phyloP scores from a whole-genome alignment of 2,329 filamentous ascomycete species.

The Aspergillus uvarum region DNA sequence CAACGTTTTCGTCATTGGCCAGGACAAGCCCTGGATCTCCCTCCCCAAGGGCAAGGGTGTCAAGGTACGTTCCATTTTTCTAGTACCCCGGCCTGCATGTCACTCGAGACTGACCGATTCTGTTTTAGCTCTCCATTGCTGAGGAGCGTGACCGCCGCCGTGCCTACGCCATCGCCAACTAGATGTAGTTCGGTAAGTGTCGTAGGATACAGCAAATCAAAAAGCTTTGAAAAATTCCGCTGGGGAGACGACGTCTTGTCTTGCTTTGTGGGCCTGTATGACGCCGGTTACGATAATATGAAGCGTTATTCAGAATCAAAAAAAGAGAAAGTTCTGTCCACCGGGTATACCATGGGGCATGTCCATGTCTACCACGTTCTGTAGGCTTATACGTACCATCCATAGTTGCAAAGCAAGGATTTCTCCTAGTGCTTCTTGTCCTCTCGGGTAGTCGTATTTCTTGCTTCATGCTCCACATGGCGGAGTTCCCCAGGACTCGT shows the following conservation, averaged over 20 bases:
- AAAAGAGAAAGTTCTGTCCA: conserved; percentile 23
- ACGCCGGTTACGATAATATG: conserved; percentile 30
- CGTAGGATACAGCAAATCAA: conserved; percentile 23
- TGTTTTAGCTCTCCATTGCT: conserved; percentile 77
- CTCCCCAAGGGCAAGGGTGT: conserved; percentile 99
- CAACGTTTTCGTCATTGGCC: conserved; percentile 99
- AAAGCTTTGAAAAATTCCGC: conserved; percentile 31
- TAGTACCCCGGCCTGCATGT: background rate
- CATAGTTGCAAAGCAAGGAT: background rate
- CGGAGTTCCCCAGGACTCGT: no score
- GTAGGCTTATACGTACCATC: background rate
- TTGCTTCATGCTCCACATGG: no score
- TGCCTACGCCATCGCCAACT: conserved; percentile 61
- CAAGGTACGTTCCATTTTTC: conserved; percentile 57
- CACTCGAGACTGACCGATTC: conserved; percentile 21
- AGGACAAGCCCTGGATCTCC: conserved; percentile 98
- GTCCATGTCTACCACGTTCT: background rate
- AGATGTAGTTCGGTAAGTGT: conserved; percentile 35
- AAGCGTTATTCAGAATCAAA: conserved; percentile 19
- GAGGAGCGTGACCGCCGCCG: conserved; percentile 99
- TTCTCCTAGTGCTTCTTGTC: background rate
- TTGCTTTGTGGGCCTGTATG: conserved; percentile 38
- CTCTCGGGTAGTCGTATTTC: background rate
- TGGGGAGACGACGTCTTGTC: conserved; percentile 39
- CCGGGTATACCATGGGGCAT: background rate